Evolutionary conservation across 176 grass and related monocot species (phyloP).

Genomic region (Oryza punctata): DNA sequence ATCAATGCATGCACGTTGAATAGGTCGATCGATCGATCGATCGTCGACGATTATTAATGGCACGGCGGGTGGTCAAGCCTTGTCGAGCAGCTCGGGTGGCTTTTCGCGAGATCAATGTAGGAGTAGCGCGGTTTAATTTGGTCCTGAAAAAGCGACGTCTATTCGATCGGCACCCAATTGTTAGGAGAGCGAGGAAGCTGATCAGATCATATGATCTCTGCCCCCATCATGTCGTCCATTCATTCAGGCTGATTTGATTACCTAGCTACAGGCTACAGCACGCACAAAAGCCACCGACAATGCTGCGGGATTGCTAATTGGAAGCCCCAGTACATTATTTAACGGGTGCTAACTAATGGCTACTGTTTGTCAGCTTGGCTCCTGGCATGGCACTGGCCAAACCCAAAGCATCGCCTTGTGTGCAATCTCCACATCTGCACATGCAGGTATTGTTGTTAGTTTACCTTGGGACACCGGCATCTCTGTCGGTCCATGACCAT

Average conservation of each 20-base stretch:
- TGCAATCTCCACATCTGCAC: constrained; percentile 1
- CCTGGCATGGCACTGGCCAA: not conserved
- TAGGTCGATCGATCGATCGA: not conserved
- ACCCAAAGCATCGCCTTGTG: not conserved
- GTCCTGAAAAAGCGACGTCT: constrained; percentile 14
- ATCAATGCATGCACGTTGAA: constrained; percentile 1
- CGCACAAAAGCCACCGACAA: constrained; percentile 41
- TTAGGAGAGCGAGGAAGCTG: not conserved
- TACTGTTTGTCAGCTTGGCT: not conserved
- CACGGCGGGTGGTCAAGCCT: constrained; percentile 41
- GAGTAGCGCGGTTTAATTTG: not conserved
- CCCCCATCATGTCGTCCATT: not conserved
- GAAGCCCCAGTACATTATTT: not conserved
- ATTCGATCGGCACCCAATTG: constrained; percentile 26
- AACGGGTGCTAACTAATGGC: not conserved
- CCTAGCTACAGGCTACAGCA: not conserved
- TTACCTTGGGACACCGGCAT: not conserved
- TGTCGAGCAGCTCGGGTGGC: constrained; percentile 28
- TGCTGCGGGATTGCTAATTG: not conserved
- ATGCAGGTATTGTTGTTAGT: not conserved
- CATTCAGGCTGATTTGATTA: constrained; percentile 17
- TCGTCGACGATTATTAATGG: constrained; percentile 38
- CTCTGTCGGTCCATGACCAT: constrained; percentile 15
- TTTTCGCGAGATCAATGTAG: constrained; percentile 23
- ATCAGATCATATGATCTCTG: not conserved